Conservation (phyloP, 2,329 filamentous ascomycete genomes). For the Nigrospora sphaerica region DNA sequence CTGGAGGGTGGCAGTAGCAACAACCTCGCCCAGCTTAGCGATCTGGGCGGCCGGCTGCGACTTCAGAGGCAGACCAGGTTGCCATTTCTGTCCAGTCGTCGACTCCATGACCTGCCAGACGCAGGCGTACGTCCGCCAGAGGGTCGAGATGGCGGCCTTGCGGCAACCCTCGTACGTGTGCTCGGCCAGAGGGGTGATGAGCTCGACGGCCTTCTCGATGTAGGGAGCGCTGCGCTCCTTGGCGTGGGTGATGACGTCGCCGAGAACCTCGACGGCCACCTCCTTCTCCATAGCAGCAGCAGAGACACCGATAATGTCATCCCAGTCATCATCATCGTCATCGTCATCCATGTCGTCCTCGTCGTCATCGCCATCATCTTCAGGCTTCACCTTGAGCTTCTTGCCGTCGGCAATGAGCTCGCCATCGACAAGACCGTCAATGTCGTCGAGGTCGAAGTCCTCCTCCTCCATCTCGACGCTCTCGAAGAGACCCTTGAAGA, state of each 20-base stretch:
- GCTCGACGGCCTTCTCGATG: conserved; percentile 81
- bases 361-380: conserved; percentile 73
- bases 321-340: conserved; percentile 78
- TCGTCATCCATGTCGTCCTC: conserved; percentile 48
- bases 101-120: conserved; percentile 85
- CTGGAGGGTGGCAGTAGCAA: conserved; percentile 76
- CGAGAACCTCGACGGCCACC: conserved; percentile 90
- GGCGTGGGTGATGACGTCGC: conserved; percentile 74
- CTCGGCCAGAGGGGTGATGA: conserved; percentile 72
- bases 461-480: conserved; percentile 85
- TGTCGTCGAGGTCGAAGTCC: conserved; percentile 73
- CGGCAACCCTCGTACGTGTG: conserved; percentile 91
- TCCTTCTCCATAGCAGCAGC: conserved; percentile 94
- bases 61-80: conserved; percentile 78
- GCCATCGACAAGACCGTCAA: conserved; percentile 20
- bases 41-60: conserved; percentile 73
- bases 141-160: conserved; percentile 82
- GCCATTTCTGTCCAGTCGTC: conserved; percentile 73
- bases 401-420: conserved; percentile 66
- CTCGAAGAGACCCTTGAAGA: conserved; percentile 73
- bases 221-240: conserved; percentile 53
- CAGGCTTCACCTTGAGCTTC: conserved; percentile 72
- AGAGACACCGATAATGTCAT: conserved; percentile 76
- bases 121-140: conserved; percentile 90
- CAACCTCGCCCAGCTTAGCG: conserved; percentile 76